These are phyloP conservation scores for Cyberlindnera samutprakarnensis DNA, from an alignment of 805 yeast species.

Conservation along the genomic window DNA sequence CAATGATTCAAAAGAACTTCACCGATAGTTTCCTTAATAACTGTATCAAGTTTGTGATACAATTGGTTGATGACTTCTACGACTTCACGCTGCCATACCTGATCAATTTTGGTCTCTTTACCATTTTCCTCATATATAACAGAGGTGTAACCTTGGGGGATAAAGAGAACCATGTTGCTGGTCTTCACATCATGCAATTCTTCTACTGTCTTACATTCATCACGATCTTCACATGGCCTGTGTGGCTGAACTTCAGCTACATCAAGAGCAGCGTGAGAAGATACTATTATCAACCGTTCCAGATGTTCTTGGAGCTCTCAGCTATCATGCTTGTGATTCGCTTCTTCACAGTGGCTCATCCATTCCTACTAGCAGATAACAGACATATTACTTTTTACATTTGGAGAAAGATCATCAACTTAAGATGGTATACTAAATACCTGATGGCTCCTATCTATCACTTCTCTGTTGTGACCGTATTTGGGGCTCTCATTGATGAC, in stretches of 20 bases:
- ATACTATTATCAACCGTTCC: constrained; percentile 21
- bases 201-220: constrained; percentile 70
- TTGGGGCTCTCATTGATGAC: constrained; percentile 28
- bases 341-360: constrained; percentile 71
- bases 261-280: constrained; percentile 32
- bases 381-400: constrained; percentile 89
- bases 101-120: constrained; percentile 46
- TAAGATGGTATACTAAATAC: constrained; percentile 37
- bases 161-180: constrained; percentile 70
- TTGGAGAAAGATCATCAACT: constrained; percentile 57
- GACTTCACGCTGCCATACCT: constrained; percentile 40
- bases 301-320: constrained; percentile 24
- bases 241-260: constrained; percentile 49
- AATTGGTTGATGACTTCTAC: constrained; percentile 27
- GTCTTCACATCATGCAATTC: constrained; percentile 70
- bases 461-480: constrained; percentile 35
- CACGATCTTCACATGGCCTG: constrained; percentile 60
- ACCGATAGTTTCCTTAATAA: constrained; percentile 30
- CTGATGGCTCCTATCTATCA: constrained; percentile 66
- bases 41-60: constrained; percentile 30
- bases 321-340: constrained; percentile 41
- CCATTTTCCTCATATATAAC: constrained; percentile 51
- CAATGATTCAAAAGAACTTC: constrained; percentile 33
- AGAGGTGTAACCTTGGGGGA: constrained; percentile 92
- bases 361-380: constrained; percentile 88